Conservation (phyloP, 805 yeast genomes). For the Yueomyces sp. region DNA sequence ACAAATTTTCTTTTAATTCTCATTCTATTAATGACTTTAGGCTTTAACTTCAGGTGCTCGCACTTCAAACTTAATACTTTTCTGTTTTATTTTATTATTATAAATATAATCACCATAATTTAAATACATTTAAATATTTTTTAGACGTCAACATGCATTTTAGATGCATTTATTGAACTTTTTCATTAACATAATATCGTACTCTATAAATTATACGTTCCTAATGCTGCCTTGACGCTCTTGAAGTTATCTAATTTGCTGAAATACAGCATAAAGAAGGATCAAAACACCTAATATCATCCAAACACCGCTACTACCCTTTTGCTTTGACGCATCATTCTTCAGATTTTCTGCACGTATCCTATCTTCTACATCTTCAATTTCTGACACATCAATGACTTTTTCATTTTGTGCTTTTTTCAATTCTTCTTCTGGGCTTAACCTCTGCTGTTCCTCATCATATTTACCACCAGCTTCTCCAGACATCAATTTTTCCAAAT, state of each 20-base stretch:
- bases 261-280: not conserved
- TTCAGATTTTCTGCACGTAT: conserved; percentile 29
- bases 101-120: too few species aligned
- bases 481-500: conserved; percentile 13
- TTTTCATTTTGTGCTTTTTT: conserved; percentile 21
- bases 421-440: conserved; percentile 9
- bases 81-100: too few species aligned
- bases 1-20: too few species aligned
- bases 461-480: conserved; percentile 4
- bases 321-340: too few species aligned
- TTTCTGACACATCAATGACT: conserved; percentile 26
- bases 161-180: too few species aligned
- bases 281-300: not conserved
- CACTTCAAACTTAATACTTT: too few species aligned
- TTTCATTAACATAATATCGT: too few species aligned
- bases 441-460: conserved; percentile 1
- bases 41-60: too few species aligned
- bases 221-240: too few species aligned
- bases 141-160: too few species aligned
- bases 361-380: conserved; percentile 57
- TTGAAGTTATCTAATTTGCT: not conserved
- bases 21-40: too few species aligned
- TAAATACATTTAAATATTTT: too few species aligned
- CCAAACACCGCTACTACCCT: not conserved
- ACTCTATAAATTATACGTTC: not conserved